Evolutionary conservation across 768 basidiomycete species (phyloP).

Genomic region (Leccinum uliginosum): DNA sequence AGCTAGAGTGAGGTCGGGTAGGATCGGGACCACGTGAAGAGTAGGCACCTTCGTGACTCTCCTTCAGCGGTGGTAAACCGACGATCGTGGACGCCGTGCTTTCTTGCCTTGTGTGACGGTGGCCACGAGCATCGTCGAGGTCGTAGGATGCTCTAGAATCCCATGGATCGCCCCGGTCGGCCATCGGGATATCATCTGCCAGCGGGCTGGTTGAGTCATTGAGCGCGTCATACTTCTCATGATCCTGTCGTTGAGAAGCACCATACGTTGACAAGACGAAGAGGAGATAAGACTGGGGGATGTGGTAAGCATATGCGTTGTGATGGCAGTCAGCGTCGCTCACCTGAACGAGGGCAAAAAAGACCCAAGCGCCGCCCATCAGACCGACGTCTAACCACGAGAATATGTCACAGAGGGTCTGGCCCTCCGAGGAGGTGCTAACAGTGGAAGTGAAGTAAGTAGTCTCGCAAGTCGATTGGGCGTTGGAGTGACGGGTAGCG

Average conservation of each 20-base stretch:
- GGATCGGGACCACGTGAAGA: constrained; percentile 31
- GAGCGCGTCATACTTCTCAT: constrained; percentile 72
- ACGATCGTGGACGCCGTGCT: constrained; percentile 61
- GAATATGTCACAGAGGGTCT: constrained; percentile 83
- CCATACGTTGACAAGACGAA: constrained; percentile 61
- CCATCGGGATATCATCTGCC: constrained; percentile 60
- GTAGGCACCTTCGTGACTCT: constrained; percentile 32
- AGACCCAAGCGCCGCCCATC: constrained; percentile 84
- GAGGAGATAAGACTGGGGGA: constrained; percentile 45
- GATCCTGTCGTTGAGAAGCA: constrained; percentile 69
- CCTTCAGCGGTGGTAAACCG: constrained; percentile 44
- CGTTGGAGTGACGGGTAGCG: constrained; percentile 68
- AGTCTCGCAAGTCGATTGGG: constrained; percentile 59
- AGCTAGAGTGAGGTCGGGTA: constrained; percentile 42
- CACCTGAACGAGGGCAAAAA: constrained; percentile 77
- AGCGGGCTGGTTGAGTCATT: constrained; percentile 54
- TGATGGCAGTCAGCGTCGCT: constrained; percentile 19
- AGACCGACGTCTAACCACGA: constrained; percentile 90
- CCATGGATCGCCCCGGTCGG: constrained; percentile 66
- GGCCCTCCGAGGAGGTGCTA: constrained; percentile 45
- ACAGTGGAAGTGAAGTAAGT: constrained; percentile 46
- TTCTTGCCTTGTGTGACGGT: constrained; percentile 48
- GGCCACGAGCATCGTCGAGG: constrained; percentile 32
- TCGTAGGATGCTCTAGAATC: constrained; percentile 52
- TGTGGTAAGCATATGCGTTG: constrained; percentile 1